phyloP scores from a whole-genome alignment of 768 basidiomycete species.

The Leccinum obscurum region DNA sequence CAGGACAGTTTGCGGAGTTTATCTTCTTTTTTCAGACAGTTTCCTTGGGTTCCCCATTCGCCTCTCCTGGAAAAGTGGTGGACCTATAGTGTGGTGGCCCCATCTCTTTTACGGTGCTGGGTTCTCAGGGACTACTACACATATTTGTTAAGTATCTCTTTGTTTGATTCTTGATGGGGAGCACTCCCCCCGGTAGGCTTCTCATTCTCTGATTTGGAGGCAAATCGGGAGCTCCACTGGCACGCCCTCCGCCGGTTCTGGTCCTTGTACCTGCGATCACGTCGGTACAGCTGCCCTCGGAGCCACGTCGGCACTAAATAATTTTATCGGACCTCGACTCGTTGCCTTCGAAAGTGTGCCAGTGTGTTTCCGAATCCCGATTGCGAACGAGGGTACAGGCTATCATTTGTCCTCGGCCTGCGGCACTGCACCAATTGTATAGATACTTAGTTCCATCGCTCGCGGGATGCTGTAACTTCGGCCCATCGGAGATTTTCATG shows the following conservation, averaged over 20 bases:
- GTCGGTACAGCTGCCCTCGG: too few species aligned
- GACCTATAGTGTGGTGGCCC: background rate
- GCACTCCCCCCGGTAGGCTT: background rate
- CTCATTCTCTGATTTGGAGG: background rate
- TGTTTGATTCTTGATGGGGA: background rate
- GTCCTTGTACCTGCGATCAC: background rate
- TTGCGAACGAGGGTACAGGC: background rate
- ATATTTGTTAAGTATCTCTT: background rate
- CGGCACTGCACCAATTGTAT: background rate
- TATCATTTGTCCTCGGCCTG: background rate
- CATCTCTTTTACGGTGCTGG: background rate
- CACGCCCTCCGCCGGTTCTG: background rate
- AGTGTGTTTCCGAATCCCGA: background rate
- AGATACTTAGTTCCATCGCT: background rate
- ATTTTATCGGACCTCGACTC: background rate
- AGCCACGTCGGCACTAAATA: background rate
- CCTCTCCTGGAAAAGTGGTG: background rate
- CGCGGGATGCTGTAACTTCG: background rate
- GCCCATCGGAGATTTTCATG: too few species aligned
- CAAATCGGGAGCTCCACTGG: background rate
- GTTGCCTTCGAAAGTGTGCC: background rate
- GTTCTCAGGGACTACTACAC: background rate
- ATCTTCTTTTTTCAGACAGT: background rate
- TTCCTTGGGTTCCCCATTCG: background rate
- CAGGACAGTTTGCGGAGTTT: background rate